These are phyloP conservation scores for Paralagenidium karlingii DNA, from an alignment of 352 stramenopile species.

Conservation along the genomic window DNA sequence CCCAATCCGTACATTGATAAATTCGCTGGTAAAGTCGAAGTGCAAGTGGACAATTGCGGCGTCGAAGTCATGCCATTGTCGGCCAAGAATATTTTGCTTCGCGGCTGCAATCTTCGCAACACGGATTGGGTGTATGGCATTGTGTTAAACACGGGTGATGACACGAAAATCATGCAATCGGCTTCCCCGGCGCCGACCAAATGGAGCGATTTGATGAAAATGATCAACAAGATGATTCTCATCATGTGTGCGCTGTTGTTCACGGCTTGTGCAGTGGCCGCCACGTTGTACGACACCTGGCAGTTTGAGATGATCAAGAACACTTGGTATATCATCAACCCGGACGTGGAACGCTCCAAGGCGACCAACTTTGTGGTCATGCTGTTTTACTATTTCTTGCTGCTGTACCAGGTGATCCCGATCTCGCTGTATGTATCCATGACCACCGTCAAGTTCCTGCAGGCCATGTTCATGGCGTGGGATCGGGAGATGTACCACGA, in stretches of 20 bases:
- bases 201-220: slow-evolving; percentile 71
- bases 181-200: slow-evolving; percentile 63
- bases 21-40: slow-evolving; percentile 75
- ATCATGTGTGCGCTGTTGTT: slow-evolving; percentile 57
- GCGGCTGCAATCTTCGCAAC: slow-evolving; percentile 80
- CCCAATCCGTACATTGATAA: slow-evolving; percentile 83
- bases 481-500: slow-evolving; percentile 85
- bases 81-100: slow-evolving; percentile 83
- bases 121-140: slow-evolving; percentile 80
- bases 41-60: slow-evolving; percentile 48
- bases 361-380: slow-evolving; percentile 55
- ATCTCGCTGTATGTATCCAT: slow-evolving; percentile 92
- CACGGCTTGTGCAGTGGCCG: slow-evolving; percentile 42
- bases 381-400: slow-evolving; percentile 88
- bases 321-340: slow-evolving; percentile 62
- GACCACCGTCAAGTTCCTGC: slow-evolving; percentile 81
- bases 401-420: slow-evolving; percentile 87
- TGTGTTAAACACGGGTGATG: slow-evolving; percentile 83
- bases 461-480: slow-evolving; percentile 79
- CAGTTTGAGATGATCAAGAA: slow-evolving; percentile 57
- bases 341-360: slow-evolving; percentile 16
- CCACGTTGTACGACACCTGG: slow-evolving; percentile 66
- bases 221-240: slow-evolving; percentile 73
- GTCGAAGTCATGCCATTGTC: slow-evolving; percentile 66
- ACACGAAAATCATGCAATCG: slow-evolving; percentile 89